Percentiles rank a stretch among this genome's conserved stretches.
Conservation (phyloP, 202 grass and related monocot genomes). For the Musa balbisiana region DNA sequence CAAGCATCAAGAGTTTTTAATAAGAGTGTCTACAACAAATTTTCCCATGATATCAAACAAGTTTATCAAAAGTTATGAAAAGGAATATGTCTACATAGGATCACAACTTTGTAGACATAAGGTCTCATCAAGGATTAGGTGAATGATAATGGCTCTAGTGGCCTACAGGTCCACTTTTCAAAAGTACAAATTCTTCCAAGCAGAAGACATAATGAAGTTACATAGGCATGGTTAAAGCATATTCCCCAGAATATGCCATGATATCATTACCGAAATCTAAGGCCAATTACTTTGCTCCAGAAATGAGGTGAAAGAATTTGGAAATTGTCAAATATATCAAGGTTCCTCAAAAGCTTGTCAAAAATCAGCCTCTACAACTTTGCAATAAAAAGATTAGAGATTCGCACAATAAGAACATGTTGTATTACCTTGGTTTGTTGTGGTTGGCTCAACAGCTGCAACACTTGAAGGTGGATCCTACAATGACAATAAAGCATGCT, state of each 20-base stretch:
- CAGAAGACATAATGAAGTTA: no score
- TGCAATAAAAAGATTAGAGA: background rate
- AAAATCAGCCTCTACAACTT: no score
- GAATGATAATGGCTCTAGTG: no score
- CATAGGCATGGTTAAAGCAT: no score
- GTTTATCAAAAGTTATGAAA: background rate
- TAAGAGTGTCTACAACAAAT: background rate
- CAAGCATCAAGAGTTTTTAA: background rate
- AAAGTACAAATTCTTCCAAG: no score
- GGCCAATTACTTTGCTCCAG: no score
- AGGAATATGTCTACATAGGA: background rate
- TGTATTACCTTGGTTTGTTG: conserved; percentile 33
- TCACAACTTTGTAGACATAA: background rate
- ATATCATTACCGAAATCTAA: no score
- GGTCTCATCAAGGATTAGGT: background rate
- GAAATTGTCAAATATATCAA: no score
- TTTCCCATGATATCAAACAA: background rate
- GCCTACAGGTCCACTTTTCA: no score
- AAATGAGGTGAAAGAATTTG: no score
- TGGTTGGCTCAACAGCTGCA: conserved; percentile 22
- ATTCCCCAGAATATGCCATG: no score
- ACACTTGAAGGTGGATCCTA: conserved; percentile 60
- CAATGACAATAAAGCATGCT: background rate
- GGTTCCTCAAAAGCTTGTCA: no score
- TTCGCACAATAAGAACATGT: background rate